Base-by-base conservation (phyloP, 345 rosid species). In the Stellera chamaejasme region DNA sequence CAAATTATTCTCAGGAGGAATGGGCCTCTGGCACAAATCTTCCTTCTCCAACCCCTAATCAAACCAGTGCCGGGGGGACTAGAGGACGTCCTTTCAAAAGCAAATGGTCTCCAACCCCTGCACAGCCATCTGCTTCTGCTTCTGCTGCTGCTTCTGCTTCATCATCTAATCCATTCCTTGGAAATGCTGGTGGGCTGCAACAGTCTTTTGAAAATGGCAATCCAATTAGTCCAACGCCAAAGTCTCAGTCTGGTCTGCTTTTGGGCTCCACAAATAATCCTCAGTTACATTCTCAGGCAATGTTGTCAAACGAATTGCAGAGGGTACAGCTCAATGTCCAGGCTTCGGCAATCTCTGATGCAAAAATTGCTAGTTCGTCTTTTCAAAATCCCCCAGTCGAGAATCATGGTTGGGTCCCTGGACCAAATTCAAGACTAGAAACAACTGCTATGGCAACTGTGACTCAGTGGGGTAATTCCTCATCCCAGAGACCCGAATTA, bases 21-120 rank as follows among this genome's bases (percentile, higher is more conserved):
- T 84, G 90, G 95, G 58, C 66, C 72, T 70, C 81, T 66, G 79
- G 79, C 13, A 71, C 81, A 46, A 84, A 79, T 67, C 96, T 93
- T 62, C 99, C 90, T 19, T 93, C 99, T 45, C 96, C 97, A 50
- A 87, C 99, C 63, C 99, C 99, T 5, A 77, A 75, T 63, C 95
- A 72, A 75, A 65, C 75, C 52, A 51, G 72, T 12, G 45, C 72
- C 8, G 60, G 52, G 46, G 81, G 72, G 48, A 56, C 52, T 12
- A 84, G 61, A 69, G 80, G 66, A 43, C 77, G 69, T 65, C 65
- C 27, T 7, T 71, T 67, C 62, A 88, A 83, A 76, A 82, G 73
- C 57, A 75, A 73, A 66, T 80, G 88, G 97, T 83, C 96, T 11
- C 82, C 93, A 39, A 79, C 82, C 15, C 72, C 74, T 50, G 55